These are phyloP conservation scores for Phytophthora idaei DNA, from an alignment of 352 stramenopile genomes.

Conservation along the genomic window DNA sequence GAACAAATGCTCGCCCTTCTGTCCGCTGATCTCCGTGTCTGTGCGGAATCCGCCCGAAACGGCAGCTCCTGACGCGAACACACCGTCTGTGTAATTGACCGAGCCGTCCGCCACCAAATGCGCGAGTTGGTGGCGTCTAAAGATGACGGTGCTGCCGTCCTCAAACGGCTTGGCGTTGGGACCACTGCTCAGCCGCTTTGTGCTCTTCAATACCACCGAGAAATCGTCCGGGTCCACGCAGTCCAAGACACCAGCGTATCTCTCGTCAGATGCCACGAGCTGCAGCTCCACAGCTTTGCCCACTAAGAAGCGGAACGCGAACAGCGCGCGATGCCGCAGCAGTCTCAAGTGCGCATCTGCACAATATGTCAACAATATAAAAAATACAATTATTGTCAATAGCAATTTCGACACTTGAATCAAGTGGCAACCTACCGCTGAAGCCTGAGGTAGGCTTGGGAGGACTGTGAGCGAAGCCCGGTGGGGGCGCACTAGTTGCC, in stretches of 20 bases:
- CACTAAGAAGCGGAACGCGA: constrained; percentile 83
- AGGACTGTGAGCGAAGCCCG: constrained; percentile 32
- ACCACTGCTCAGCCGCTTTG: constrained; percentile 41
- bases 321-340: constrained; percentile 78
- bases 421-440: constrained; percentile 42
- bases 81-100: constrained; percentile 65
- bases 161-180: constrained; percentile 57
- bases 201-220: constrained; percentile 82
- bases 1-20: constrained; percentile 68
- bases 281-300: constrained; percentile 78
- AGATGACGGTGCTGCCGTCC: constrained; percentile 78
- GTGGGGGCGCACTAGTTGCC: constrained; percentile 28
- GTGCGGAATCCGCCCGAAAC: constrained; percentile 64
- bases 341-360: constrained; percentile 68
- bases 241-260: constrained; percentile 79
- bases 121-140: constrained; percentile 68
- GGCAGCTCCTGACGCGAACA: constrained; percentile 32
- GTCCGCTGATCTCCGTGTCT: constrained; percentile 91
- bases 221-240: constrained; percentile 88
- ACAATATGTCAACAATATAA: constrained; percentile 4
- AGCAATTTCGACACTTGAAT: neutral
- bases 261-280: constrained; percentile 52
- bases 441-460: constrained; percentile 34
- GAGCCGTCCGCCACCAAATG: constrained; percentile 65
- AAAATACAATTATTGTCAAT: constrained; percentile 2